phyloP scores from a whole-genome alignment of 805 yeast genomes.

The Ogataea haglerorum region DNA sequence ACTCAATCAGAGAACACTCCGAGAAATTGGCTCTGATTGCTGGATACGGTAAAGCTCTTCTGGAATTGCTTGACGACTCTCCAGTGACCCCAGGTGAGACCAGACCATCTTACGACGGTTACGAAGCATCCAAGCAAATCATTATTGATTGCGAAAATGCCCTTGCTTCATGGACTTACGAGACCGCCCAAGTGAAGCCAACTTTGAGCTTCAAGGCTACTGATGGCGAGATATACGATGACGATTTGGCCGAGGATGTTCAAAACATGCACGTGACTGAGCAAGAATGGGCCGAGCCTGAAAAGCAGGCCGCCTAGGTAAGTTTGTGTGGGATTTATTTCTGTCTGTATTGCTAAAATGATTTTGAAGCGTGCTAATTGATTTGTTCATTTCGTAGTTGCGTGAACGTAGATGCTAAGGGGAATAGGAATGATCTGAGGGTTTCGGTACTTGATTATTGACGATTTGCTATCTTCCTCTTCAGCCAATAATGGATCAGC shows the following conservation, averaged over 20 bases:
- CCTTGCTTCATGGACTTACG: constrained; percentile 80
- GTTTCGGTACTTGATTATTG: constrained; percentile 19
- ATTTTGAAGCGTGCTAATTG: constrained; percentile 3
- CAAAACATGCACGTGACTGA: constrained; percentile 49
- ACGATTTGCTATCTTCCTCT: constrained; percentile 10
- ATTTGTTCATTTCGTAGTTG: constrained; percentile 8
- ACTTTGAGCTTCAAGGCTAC: constrained; percentile 62
- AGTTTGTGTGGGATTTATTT: constrained; percentile 9
- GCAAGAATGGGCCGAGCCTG: constrained; percentile 30
- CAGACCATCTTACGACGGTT: constrained; percentile 85
- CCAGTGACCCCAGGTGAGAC: constrained; percentile 92
- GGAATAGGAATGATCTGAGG: constrained; percentile 19
- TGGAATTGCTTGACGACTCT: constrained; percentile 78
- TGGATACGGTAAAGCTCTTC: constrained; percentile 83
- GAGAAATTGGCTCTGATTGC: constrained; percentile 85
- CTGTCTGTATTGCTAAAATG: constrained; percentile 14
- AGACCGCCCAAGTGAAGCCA: constrained; percentile 78
- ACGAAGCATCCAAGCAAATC: constrained; percentile 84
- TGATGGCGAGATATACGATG: constrained; percentile 47
- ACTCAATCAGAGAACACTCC: constrained; percentile 79
- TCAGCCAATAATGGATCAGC: not conserved
- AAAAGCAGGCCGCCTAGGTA: constrained; percentile 28
- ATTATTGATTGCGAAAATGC: constrained; percentile 84
- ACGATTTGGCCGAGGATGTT: constrained; percentile 47
- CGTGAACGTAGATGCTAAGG: constrained; percentile 25